Evolutionary conservation across 257 asterid genomes (phyloP).

Genomic region (Vinca minor): DNA sequence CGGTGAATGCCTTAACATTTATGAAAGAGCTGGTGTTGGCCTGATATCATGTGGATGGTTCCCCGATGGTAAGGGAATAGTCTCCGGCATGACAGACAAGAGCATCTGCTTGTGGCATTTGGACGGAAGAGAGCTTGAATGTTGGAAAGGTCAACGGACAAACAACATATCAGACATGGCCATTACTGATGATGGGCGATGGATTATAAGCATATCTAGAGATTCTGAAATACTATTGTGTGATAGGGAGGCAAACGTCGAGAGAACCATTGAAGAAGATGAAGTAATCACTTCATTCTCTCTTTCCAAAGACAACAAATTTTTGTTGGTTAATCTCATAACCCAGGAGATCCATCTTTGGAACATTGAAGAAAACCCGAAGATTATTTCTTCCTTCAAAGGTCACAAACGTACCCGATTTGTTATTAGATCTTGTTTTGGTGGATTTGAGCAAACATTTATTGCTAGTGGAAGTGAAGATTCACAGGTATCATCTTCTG

Average conservation of each 20-base stretch:
- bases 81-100: slow-evolving; percentile 5
- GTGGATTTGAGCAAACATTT: slow-evolving; percentile 19
- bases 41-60: slow-evolving; percentile 22
- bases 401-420: slow-evolving; percentile 16
- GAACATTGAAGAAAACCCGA: slow-evolving; percentile 12
- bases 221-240: slow-evolving; percentile 3
- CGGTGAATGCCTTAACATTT: slow-evolving; percentile 14
- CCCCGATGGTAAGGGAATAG: slow-evolving; percentile 18
- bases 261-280: slow-evolving; percentile 5
- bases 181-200: slow-evolving; percentile 17
- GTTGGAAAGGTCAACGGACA: slow-evolving; percentile 6
- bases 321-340: slow-evolving; percentile 19
- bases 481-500: slow-evolving; percentile 13
- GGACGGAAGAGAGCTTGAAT: slow-evolving; percentile 13
- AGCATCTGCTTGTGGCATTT: slow-evolving; percentile 23
- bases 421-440: slow-evolving; percentile 20
- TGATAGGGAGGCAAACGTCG: slow-evolving; percentile 6
- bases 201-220: slow-evolving; percentile 12
- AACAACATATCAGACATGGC: slow-evolving; percentile 7
- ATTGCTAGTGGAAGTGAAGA: slow-evolving; percentile 26
- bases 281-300: slow-evolving; percentile 14
- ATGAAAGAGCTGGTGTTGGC: slow-evolving; percentile 10
- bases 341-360: slow-evolving; percentile 17
- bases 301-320: slow-evolving; percentile 16
- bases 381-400: slow-evolving; percentile 1